These are phyloP conservation scores for Nigrospora oryzae DNA, from an alignment of 2,329 filamentous ascomycete species.

Conservation along the genomic window DNA sequence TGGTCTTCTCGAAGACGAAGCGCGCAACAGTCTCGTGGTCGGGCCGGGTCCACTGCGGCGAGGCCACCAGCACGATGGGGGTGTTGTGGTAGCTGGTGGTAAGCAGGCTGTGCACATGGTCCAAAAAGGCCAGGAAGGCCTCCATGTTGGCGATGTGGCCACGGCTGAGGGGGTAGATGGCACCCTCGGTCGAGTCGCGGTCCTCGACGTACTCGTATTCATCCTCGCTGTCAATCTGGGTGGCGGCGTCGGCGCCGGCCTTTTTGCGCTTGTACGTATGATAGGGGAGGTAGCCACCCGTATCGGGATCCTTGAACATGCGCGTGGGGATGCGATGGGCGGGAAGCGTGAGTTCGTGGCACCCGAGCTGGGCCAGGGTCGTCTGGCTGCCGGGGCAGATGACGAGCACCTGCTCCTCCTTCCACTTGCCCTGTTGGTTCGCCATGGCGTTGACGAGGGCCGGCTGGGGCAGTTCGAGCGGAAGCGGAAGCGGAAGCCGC, in stretches of 20 bases:
- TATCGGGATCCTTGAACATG: conserved; percentile 83
- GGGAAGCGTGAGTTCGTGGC: conserved; percentile 87
- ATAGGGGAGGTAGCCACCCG: conserved; percentile 68
- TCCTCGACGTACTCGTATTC: conserved; percentile 77
- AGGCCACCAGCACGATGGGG: conserved; percentile 81
- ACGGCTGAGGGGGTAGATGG: conserved; percentile 66
- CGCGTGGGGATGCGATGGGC: conserved; percentile 78
- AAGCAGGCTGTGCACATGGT: conserved; percentile 82
- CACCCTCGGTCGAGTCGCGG: conserved; percentile 77
- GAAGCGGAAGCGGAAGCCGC: too few species aligned
- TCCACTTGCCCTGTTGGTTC: conserved; percentile 49
- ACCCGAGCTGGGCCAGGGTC: conserved; percentile 84
- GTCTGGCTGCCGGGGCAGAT: conserved; percentile 80
- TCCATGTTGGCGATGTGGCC: conserved; percentile 85
- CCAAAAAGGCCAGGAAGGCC: conserved; percentile 87
- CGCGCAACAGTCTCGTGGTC: conserved; percentile 84
- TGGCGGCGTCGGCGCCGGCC: conserved; percentile 20
- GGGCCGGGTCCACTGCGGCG: conserved; percentile 82
- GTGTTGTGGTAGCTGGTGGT: conserved; percentile 95
- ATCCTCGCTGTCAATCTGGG: conserved; percentile 41
- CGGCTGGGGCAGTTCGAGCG: neutral
- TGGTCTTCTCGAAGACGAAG: conserved; percentile 96
- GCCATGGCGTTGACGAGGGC: conserved; percentile 34
- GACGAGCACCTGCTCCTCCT: conserved; percentile 58
- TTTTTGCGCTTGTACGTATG: conserved; percentile 63